These are phyloP conservation scores for Citrus hindsii DNA, from an alignment of 345 rosid genomes.

Conservation along the genomic window DNA sequence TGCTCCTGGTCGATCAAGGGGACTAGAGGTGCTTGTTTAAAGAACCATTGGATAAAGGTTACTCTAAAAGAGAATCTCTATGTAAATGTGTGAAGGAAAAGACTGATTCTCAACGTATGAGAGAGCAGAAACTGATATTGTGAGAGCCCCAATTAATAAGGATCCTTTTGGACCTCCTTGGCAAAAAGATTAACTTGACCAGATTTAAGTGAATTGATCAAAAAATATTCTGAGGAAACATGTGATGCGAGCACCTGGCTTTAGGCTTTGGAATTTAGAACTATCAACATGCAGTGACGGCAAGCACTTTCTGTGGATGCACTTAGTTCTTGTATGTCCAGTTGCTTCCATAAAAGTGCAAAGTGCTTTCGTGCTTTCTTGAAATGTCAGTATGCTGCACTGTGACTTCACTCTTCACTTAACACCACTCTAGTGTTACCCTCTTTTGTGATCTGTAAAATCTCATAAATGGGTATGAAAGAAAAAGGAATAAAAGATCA, in stretches of 20 bases:
- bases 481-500: not conserved
- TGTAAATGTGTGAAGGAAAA: conserved; percentile 9
- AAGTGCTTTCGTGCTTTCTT: conserved; percentile 20
- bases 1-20: not conserved
- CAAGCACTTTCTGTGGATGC: conserved; percentile 15
- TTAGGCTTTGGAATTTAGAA: not conserved
- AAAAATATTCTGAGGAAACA: conserved; percentile 6
- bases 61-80: not conserved
- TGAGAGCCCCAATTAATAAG: not conserved
- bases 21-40: not conserved
- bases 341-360: conserved; percentile 20
- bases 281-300: not conserved
- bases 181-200: not conserved
- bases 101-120: conserved; percentile 2
- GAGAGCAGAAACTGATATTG: conserved; percentile 3
- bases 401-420: conserved; percentile 2
- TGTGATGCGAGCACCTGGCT: not conserved
- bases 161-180: conserved; percentile 1
- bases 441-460: not conserved
- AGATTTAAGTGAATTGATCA: not conserved
- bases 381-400: not conserved
- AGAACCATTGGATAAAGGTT: not conserved
- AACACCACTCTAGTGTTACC: not conserved
- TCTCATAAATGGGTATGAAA: not conserved
- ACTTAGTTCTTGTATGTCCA: conserved; percentile 11